Evolutionary conservation across 1,139 yeast species (phyloP), one percentile per base, ranked within the genome.

Genomic region (Blastobotrys indianensis): DNA sequence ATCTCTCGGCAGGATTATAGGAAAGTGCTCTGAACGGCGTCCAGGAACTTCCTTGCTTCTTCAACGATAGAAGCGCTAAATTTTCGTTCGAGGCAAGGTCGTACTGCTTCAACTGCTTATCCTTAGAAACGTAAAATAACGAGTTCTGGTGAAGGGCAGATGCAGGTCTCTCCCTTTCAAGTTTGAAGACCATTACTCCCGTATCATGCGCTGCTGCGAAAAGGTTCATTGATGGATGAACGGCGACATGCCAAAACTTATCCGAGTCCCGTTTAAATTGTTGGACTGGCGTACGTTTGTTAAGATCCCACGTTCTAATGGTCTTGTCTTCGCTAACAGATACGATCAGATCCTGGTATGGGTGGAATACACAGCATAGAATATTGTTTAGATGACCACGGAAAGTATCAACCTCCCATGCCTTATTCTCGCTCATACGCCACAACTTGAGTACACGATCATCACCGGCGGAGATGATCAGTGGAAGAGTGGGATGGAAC

Each of bases 381-480:
- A 92, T 95, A 62, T 87, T 88, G 62, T 92, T 90, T 39, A 95
- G 84, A 66, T 94, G 99, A 46, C 98, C 98, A 61, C 98, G 79
- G 68, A 97, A 92, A 37, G 97, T 87, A 63, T 94, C 99, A 46
- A 94, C 94, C 67, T 94, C 98, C 97, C 98, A 94, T 30, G 98
- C 98, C 68, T 90, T 88, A 33, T 95, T 83, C 59, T 94, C 97
- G 61, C 90, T 83, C 97, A 90, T 88, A 68, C 98, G 79, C 98
- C 98, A 94, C 56, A 94, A 74, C 68, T 92, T 92, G 47, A 94
- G 86, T 54, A 92, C 81, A 56, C 98, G 79, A 65, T 94, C 98
- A 65, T 94, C 99, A 64, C 95, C 95, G 58, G 94, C 95, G 29
- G 97, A 87, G 11, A 90, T 95, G 64, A 94, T 88, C 60, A 92